Evolutionary conservation across 2,329 filamentous ascomycete genomes (phyloP).

Genomic region (Cladosporium sp.): DNA sequence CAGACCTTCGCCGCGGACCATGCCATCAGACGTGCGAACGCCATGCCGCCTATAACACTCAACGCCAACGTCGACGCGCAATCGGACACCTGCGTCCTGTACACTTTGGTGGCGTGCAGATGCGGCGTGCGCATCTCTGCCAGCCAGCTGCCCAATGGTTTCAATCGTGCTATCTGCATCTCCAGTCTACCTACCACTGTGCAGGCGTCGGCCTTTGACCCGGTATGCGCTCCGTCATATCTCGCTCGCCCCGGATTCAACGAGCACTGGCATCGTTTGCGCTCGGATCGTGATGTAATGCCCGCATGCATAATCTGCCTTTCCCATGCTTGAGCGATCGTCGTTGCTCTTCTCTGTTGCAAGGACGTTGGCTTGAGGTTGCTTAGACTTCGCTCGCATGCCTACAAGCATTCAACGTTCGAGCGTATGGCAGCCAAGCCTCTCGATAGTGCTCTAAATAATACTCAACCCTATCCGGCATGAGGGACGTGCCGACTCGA

Average conservation of each 20-base stretch:
- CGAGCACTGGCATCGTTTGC: slow-evolving; percentile 1
- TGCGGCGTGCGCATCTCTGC: not conserved
- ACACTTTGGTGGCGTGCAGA: slow-evolving; percentile 2
- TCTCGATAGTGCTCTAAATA: not conserved
- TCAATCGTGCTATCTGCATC: not conserved
- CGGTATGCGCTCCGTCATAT: not conserved
- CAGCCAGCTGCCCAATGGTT: not conserved
- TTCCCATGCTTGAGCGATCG: not conserved
- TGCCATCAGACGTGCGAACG: not conserved
- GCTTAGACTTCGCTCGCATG: not conserved
- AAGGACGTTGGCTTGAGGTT: not conserved
- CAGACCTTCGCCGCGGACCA: not conserved
- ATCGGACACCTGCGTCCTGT: not conserved
- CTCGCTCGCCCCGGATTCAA: not conserved
- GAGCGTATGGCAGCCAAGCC: not conserved
- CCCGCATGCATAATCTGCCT: not conserved
- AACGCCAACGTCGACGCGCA: not conserved
- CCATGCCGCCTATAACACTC: too few relatives aligned
- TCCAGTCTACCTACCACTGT: not conserved
- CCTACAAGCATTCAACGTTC: slow-evolving; percentile 6
- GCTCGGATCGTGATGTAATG: not conserved
- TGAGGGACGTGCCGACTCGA: not conserved
- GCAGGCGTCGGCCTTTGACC: slow-evolving; percentile 1
- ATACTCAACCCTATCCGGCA: not conserved
- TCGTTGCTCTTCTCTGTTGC: not conserved